Conservation (phyloP, 176 grass and related monocot genomes). For the Thinopyrum elongatum region DNA sequence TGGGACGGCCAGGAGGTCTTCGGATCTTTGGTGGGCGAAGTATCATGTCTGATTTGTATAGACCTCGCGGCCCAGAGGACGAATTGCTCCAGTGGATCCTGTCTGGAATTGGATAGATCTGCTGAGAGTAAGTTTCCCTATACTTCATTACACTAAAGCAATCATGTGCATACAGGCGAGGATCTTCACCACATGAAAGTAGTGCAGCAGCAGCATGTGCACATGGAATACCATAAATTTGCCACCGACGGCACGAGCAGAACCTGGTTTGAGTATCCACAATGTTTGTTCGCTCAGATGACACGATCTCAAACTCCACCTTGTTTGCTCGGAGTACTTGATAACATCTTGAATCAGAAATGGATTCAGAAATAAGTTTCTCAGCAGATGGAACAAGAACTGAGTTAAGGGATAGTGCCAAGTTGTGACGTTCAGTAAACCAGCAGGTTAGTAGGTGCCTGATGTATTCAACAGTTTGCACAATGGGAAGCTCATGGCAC, state of each 20-base stretch:
- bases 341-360: constrained; percentile 79
- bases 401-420: constrained; percentile 62
- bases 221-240: constrained; percentile 91
- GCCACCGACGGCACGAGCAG: constrained; percentile 91
- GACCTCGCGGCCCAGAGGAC: constrained; percentile 33
- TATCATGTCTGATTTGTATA: constrained; percentile 54
- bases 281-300: constrained; percentile 93
- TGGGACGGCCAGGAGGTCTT: constrained; percentile 90
- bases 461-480: constrained; percentile 95
- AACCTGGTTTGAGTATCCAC: constrained; percentile 79
- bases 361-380: constrained; percentile 86
- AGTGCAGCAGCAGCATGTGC: constrained; percentile 91
- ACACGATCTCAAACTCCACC: constrained; percentile 99
- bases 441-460: constrained; percentile 66
- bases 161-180: constrained; percentile 67
- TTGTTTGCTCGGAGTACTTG: constrained; percentile 98
- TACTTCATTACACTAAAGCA: constrained; percentile 86
- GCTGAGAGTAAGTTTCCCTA: constrained; percentile 70
- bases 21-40: constrained; percentile 73
- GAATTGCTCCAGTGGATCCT: constrained; percentile 60
- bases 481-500: constrained; percentile 89
- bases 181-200: constrained; percentile 88
- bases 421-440: constrained; percentile 73
- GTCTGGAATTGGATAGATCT: constrained; percentile 72
- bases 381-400: constrained; percentile 91